Evolutionary conservation across 176 grass and related monocot species (phyloP), one percentile per base, ranked within the genome.

Genomic region (Aegilops bicornis): DNA sequence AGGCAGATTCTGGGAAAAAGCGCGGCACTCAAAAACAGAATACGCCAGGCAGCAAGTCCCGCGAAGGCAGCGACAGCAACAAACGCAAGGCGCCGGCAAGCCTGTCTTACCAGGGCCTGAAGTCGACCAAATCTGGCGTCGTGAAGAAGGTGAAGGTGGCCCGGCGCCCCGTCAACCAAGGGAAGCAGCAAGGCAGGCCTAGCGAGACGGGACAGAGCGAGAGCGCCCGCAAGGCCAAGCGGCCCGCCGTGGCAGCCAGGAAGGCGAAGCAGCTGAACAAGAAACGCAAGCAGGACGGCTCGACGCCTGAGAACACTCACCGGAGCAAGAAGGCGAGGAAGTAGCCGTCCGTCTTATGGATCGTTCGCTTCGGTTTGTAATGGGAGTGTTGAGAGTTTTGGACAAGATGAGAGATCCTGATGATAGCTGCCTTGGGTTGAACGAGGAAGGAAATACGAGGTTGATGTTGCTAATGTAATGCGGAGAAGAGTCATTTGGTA

Each of bases 161-260:
- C 14, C 77, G 25, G 64, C 86, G 62, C 54, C 79, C 83, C 59
- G 62, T 35, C 76, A 85, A 62, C 43, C 64, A 90, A 81, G 89
- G 70, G 63, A 94, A 90, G 50, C 80, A 89, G 76, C 48, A 83
- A 39, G 20, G 79, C 14, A 80, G 59, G 47, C 87, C 72, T 35
- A 85, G 37, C 23, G 82, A 84, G 47, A 37, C 22, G 2, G 81
- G 83, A 58, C 56, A 70, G 4, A 54, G 69, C 36, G 39, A 85
- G 10, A 71, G 58, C 24, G n/a, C 47, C 70, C 31, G n/a, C 27
- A 89, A 85, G 60, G 35, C 31, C 27, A 99, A 99, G 79, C 87
- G 94, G 7, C 97, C 97, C 12, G 79, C 94, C 42, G 97, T 98
- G 42, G 94, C 94, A 81, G 90, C 94, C 16, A 90, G 94, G 82